These are phyloP conservation scores for Alternaria infectoria DNA, from an alignment of 2,329 filamentous ascomycete species.

Conservation along the genomic window DNA sequence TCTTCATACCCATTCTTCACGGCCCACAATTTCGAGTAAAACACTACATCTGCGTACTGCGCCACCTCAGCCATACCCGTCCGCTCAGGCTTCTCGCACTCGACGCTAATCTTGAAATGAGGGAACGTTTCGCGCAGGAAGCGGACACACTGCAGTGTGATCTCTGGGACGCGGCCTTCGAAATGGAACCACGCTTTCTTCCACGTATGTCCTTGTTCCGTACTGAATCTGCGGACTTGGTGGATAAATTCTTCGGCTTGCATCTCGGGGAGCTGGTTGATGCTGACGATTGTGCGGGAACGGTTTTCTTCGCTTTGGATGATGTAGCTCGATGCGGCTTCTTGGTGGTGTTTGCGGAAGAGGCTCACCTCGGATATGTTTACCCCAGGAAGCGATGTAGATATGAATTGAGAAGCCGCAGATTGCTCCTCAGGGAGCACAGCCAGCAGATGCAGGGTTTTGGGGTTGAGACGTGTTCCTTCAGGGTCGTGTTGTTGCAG, in stretches of 20 bases:
- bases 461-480: background rate
- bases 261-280: slow-evolving; percentile 73
- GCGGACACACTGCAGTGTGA: slow-evolving; percentile 66
- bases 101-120: slow-evolving; percentile 67
- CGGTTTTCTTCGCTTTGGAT: slow-evolving; percentile 65
- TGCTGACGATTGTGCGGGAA: slow-evolving; percentile 73
- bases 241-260: slow-evolving; percentile 63
- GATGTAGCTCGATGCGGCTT: slow-evolving; percentile 73
- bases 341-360: slow-evolving; percentile 60
- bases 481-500: slow-evolving; percentile 27
- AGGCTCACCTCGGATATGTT: slow-evolving; percentile 62
- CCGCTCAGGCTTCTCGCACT: slow-evolving; percentile 73
- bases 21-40: slow-evolving; percentile 75
- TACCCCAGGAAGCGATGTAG: slow-evolving; percentile 60
- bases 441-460: slow-evolving; percentile 48
- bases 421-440: slow-evolving; percentile 63
- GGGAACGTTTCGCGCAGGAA: slow-evolving; percentile 52
- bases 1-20: slow-evolving; percentile 46
- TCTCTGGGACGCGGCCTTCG: slow-evolving; percentile 72
- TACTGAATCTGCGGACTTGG: background rate
- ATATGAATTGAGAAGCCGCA: slow-evolving; percentile 59
- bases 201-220: background rate
- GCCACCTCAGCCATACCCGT: slow-evolving; percentile 66
- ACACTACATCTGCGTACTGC: slow-evolving; percentile 70
- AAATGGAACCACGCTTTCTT: slow-evolving; percentile 71